Conservation (phyloP, 495 filamentous ascomycete genomes). For the Aspergillus ellipticus region DNA sequence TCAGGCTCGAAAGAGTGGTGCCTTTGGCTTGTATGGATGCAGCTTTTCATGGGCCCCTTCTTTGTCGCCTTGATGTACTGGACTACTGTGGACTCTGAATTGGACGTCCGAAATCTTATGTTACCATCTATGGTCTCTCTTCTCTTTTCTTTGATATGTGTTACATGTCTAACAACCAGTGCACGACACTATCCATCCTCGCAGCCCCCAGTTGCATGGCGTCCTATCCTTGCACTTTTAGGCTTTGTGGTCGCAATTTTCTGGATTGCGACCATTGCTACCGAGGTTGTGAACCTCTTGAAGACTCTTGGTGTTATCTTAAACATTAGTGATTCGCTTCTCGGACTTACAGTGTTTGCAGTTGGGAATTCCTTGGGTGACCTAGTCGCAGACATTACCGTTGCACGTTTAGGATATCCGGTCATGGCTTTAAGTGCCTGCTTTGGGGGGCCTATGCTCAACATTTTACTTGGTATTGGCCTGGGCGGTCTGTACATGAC, state of each 20-base stretch:
- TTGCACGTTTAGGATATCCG: conserved; percentile 87
- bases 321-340: conserved; percentile 89
- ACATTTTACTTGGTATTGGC: conserved; percentile 93
- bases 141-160: conserved; percentile 60
- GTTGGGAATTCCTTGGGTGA: conserved; percentile 95
- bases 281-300: conserved; percentile 92
- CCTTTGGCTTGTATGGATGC: conserved; percentile 80
- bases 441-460: conserved; percentile 96
- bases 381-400: conserved; percentile 89
- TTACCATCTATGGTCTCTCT: conserved; percentile 65
- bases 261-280: conserved; percentile 95
- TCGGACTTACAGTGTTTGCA: conserved; percentile 94
- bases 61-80: conserved; percentile 76
- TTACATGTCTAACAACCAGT: conserved; percentile 59
- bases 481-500: conserved; percentile 84
- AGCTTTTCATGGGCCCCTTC: conserved; percentile 83
- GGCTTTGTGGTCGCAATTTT: conserved; percentile 90
- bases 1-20: conserved; percentile 64
- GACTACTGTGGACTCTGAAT: conserved; percentile 60
- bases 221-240: conserved; percentile 74
- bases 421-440: conserved; percentile 95
- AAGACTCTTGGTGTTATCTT: conserved; percentile 92
- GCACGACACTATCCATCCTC: conserved; percentile 46
- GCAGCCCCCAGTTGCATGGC: conserved; percentile 57
- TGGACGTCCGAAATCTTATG: conserved; percentile 50